A percentile compares a stretch with the other conserved stretches of the same genome.
Conservation (phyloP, 495 filamentous ascomycete species). For the Astrothelium macrocarpum region DNA sequence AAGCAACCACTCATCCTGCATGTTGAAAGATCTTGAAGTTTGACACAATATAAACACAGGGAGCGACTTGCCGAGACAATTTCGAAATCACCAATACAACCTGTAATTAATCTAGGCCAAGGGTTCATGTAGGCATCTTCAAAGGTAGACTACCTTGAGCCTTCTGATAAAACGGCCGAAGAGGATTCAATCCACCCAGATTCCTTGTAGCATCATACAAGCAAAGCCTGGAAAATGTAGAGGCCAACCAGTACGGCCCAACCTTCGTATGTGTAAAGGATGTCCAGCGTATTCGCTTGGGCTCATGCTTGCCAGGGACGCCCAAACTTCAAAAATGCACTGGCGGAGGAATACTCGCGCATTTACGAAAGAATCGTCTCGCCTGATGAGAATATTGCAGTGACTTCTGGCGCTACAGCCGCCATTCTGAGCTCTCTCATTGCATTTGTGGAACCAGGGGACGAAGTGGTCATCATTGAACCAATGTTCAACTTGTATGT, state of each 20-base stretch:
- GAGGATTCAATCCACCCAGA: conserved; percentile 7
- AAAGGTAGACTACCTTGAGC: too few relatives aligned
- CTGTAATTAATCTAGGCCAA: neutral
- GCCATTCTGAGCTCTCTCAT: conserved; percentile 11
- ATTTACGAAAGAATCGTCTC: conserved; percentile 6
- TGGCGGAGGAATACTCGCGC: neutral
- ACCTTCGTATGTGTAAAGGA: neutral
- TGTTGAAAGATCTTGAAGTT: too few relatives aligned
- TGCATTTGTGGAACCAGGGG: conserved; percentile 13
- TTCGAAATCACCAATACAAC: neutral
- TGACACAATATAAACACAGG: too few relatives aligned
- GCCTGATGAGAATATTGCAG: conserved; percentile 13
- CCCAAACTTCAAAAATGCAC: conserved; percentile 8
- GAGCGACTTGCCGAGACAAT: neutral
- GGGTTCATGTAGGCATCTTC: neutral
- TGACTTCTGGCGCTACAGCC: conserved; percentile 10
- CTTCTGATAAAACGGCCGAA: neutral
- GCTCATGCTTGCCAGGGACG: neutral
- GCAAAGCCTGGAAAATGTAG: conserved; percentile 12
- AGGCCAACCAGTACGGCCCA: conserved; percentile 15
- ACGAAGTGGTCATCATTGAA: conserved; percentile 17
- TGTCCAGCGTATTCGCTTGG: too few relatives aligned
- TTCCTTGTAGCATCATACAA: conserved; percentile 15
- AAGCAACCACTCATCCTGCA: too few relatives aligned
- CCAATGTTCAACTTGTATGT: conserved; percentile 14